Evolutionary conservation across 1,284 basidiomycete genomes (phyloP).

Genomic region (Neonothopanus nambi): DNA sequence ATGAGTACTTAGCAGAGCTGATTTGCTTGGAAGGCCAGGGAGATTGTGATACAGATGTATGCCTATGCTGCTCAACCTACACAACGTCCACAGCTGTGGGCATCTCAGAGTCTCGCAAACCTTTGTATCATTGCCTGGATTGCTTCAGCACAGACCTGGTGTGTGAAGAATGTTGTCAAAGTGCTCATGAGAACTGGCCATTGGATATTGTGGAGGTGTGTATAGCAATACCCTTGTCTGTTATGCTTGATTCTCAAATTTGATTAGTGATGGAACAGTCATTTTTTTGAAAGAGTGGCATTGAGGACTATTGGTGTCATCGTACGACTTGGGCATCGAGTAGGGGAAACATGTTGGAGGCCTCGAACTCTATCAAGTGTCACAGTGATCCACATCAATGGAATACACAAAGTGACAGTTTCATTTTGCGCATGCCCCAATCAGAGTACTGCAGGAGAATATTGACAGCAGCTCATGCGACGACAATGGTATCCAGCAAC

Average conservation of each 20-base stretch:
- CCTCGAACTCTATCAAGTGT: slow-evolving; percentile 4
- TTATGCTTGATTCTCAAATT: background rate
- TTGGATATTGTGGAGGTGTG: slow-evolving; percentile 22
- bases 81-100: too few species aligned
- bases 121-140: slow-evolving; percentile 16
- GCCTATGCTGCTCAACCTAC: background rate
- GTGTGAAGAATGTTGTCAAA: slow-evolving; percentile 19
- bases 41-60: background rate
- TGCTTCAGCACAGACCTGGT: slow-evolving; percentile 9
- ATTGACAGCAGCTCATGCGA: slow-evolving; percentile 7
- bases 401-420: slow-evolving; percentile 1
- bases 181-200: slow-evolving; percentile 15
- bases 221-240: background rate
- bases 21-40: slow-evolving; percentile 17
- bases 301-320: slow-evolving; percentile 11
- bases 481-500: slow-evolving; percentile 10
- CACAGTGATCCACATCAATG: slow-evolving; percentile 7
- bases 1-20: slow-evolving; percentile 15
- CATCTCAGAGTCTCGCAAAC: too few species aligned
- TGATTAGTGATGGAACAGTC: slow-evolving; percentile 16
- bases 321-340: slow-evolving; percentile 18
- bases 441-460: background rate
- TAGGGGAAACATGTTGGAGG: background rate
- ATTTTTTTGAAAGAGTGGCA: slow-evolving; percentile 8
- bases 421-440: slow-evolving; percentile 1